A percentile compares a stretch with the other conserved stretches of the same genome.
Evolutionary conservation across 148 eudicot genomes (phyloP).

Genomic region (Rhododendron ovatum): DNA sequence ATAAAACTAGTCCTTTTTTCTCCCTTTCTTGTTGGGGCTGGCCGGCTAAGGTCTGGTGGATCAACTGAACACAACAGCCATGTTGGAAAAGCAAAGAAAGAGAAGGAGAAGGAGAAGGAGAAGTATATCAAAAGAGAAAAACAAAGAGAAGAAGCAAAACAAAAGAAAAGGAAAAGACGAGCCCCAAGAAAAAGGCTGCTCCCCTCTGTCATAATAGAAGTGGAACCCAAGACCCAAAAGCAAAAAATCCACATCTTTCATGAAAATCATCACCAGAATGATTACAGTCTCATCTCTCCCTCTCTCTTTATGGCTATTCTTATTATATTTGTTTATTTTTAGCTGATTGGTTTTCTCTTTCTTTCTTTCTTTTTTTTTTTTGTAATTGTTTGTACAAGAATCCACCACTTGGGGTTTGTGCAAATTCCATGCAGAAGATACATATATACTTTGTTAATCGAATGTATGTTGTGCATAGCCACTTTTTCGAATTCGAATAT

Average conservation of each 20-base stretch:
- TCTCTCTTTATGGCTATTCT: conserved; percentile 20
- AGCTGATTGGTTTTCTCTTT: conserved; percentile 12
- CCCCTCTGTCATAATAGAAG: conserved; percentile 32
- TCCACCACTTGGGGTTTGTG: conserved; percentile 22
- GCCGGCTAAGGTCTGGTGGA: conserved; percentile 10
- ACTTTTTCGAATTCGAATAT: conserved; percentile 19
- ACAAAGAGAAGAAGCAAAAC: background rate
- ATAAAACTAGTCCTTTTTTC: background rate
- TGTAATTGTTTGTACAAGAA: conserved; percentile 12
- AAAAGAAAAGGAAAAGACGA: conserved; percentile 7
- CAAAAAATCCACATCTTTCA: conserved; percentile 22
- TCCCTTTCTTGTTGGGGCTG: conserved; percentile 4
- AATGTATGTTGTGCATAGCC: conserved; percentile 19
- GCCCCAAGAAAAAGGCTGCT: conserved; percentile 20
- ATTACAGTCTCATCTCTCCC: conserved; percentile 43
- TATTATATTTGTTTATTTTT: conserved; percentile 22
- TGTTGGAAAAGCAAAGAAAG: background rate
- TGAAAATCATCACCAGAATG: conserved; percentile 51
- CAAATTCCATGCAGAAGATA: conserved; percentile 29
- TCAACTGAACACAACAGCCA: conserved; percentile 9
- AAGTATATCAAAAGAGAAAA: conserved; percentile 19
- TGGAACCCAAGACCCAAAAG: conserved; percentile 18
- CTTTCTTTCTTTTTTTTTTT: conserved; percentile 1
- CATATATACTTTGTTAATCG: conserved; percentile 17
- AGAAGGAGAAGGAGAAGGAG: conserved; percentile 15